Evolutionary conservation across 208 protist species (phyloP).

Genomic region (Acanthamoeba healyi): DNA sequence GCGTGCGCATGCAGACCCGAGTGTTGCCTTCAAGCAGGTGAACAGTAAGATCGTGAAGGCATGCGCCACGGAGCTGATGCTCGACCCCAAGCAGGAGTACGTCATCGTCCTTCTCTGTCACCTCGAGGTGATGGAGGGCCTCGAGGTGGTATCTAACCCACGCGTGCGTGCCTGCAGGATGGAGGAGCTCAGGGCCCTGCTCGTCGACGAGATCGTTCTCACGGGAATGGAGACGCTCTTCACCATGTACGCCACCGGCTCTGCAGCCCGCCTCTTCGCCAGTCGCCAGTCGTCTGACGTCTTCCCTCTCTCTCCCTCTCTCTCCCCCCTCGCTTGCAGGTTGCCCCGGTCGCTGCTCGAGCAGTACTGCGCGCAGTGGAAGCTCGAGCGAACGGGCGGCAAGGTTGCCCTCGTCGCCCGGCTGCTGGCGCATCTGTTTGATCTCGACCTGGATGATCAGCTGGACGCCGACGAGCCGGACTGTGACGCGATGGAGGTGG

Average conservation of each 20-base stretch:
- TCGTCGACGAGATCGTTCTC: background rate
- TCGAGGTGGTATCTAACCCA: no score
- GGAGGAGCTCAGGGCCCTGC: background rate
- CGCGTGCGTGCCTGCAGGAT: background rate
- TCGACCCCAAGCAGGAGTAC: background rate
- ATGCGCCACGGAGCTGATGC: background rate
- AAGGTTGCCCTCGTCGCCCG: background rate
- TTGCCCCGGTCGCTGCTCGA: background rate
- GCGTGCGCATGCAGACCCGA: background rate
- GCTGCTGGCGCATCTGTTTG: background rate
- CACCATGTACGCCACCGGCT: background rate
- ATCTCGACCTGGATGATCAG: conserved; percentile 4
- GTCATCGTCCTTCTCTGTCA: background rate
- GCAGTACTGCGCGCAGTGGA: background rate
- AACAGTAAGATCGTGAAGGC: background rate
- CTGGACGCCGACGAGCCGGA: background rate
- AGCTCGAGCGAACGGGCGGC: background rate
- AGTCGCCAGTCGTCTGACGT: background rate
- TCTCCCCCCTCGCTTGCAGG: background rate
- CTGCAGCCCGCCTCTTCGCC: no score
- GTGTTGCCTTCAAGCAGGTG: background rate
- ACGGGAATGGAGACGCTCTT: conserved; percentile 2
- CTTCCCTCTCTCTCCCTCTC: background rate
- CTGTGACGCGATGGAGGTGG: background rate
- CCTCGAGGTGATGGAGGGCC: background rate